Evolutionary conservation across 805 yeast genomes (phyloP).

Genomic region (Metschnikowia cubensis): DNA sequence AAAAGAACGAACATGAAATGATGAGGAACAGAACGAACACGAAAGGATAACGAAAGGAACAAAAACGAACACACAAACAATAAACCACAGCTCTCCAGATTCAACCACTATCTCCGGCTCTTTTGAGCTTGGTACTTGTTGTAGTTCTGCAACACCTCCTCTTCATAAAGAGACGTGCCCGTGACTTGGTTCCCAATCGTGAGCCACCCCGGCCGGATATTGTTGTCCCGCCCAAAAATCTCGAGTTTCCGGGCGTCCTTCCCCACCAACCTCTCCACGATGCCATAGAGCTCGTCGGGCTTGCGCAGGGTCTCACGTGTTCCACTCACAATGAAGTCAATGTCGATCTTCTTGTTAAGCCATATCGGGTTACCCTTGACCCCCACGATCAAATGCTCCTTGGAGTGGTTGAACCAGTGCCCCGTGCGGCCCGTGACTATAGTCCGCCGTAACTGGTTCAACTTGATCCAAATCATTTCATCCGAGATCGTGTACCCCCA

Average conservation of each 20-base stretch:
- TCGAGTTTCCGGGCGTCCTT: slow-evolving; percentile 73
- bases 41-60: no score
- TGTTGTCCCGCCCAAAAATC: slow-evolving; percentile 84
- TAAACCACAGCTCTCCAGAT: no score
- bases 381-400: slow-evolving; percentile 86
- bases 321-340: slow-evolving; percentile 73
- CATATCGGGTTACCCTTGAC: slow-evolving; percentile 75
- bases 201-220: slow-evolving; percentile 86
- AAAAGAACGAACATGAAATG: no score
- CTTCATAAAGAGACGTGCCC: slow-evolving; percentile 55
- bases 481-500: slow-evolving; percentile 84
- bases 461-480: slow-evolving; percentile 87
- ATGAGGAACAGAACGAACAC: no score
- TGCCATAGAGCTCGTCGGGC: slow-evolving; percentile 85
- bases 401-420: slow-evolving; percentile 94
- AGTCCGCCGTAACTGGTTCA: slow-evolving; percentile 82
- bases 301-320: slow-evolving; percentile 88
- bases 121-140: slow-evolving; percentile 9
- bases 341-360: slow-evolving; percentile 63
- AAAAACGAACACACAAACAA: no score
- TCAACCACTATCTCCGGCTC: background rate
- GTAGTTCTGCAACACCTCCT: slow-evolving; percentile 48
- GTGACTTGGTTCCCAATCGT: slow-evolving; percentile 78
- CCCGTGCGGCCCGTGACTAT: slow-evolving; percentile 96
- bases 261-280: slow-evolving; percentile 83